Percentiles rank a stretch among this genome's conserved stretches.
phyloP scores from a whole-genome alignment of 139 green algal genomes.

The Closterium sp. region DNA sequence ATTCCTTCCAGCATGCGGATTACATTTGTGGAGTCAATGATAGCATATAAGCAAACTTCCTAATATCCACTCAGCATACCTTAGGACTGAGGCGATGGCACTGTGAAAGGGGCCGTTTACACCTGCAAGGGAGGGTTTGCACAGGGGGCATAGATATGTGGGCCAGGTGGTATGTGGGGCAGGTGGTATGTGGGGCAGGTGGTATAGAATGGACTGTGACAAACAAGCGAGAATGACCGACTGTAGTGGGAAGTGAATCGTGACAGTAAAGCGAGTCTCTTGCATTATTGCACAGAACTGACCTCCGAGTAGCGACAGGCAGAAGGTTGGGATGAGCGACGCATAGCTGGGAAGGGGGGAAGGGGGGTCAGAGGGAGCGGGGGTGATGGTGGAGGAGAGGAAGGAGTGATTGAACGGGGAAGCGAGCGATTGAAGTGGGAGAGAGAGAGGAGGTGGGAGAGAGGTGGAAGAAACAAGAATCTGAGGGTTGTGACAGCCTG shows the following conservation, averaged over 20 bases:
- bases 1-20: too few species aligned
- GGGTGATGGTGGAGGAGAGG: too few species aligned
- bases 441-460: background rate
- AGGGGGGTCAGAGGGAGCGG: too few species aligned
- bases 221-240: too few species aligned
- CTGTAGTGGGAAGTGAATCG: too few species aligned
- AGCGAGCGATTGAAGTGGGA: background rate
- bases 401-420: too few species aligned
- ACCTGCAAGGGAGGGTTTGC: conserved; percentile 16
- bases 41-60: too few species aligned
- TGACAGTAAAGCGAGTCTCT: too few species aligned
- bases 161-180: background rate
- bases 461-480: background rate
- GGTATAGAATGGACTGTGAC: background rate
- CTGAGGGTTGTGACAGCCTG: too few species aligned
- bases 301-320: conserved; percentile 51
- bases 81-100: conserved; percentile 34
- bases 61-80: too few species aligned
- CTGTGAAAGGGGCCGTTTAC: conserved; percentile 57
- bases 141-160: too few species aligned
- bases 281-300: background rate
- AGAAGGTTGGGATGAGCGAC: conserved; percentile 49
- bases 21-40: too few species aligned
- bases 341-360: conserved; percentile 36
- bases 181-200: background rate